Evolutionary conservation across 805 yeast species (phyloP).

Genomic region (Kodamaea nitidulidarum): DNA sequence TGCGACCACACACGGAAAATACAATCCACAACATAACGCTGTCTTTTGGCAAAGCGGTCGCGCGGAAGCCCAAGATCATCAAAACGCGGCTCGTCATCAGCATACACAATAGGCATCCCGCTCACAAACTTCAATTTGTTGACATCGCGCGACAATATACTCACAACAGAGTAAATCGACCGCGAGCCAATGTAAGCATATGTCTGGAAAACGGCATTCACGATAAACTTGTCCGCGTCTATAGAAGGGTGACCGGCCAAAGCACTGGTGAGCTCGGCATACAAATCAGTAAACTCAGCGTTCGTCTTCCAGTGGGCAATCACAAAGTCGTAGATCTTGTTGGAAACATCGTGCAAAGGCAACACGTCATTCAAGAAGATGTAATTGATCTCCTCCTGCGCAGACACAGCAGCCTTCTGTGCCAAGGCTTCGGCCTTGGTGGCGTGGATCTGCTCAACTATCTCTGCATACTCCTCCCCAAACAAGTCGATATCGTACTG

Average conservation of each 20-base stretch:
- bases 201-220: constrained; percentile 63
- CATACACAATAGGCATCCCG: constrained; percentile 29
- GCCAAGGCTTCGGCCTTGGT: constrained; percentile 22
- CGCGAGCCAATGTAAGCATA: constrained; percentile 82
- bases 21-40: constrained; percentile 35
- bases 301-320: constrained; percentile 39
- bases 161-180: constrained; percentile 58
- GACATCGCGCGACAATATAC: constrained; percentile 37
- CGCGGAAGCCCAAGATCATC: constrained; percentile 22
- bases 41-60: constrained; percentile 26
- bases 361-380: constrained; percentile 32
- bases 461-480: constrained; percentile 28
- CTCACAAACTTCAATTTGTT: constrained; percentile 36
- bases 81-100: constrained; percentile 31
- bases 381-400: constrained; percentile 38
- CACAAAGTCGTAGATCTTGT: constrained; percentile 38
- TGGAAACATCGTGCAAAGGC: constrained; percentile 35
- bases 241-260: constrained; percentile 15
- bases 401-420: constrained; percentile 20
- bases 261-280: constrained; percentile 26
- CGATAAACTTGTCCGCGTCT: constrained; percentile 35
- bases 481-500: constrained; percentile 35
- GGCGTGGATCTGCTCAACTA: constrained; percentile 22
- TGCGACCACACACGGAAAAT: constrained; percentile 42
- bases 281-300: constrained; percentile 31